Base-by-base conservation (phyloP, 352 stramenopile genomes). In the Phytophthora sp. region DNA sequence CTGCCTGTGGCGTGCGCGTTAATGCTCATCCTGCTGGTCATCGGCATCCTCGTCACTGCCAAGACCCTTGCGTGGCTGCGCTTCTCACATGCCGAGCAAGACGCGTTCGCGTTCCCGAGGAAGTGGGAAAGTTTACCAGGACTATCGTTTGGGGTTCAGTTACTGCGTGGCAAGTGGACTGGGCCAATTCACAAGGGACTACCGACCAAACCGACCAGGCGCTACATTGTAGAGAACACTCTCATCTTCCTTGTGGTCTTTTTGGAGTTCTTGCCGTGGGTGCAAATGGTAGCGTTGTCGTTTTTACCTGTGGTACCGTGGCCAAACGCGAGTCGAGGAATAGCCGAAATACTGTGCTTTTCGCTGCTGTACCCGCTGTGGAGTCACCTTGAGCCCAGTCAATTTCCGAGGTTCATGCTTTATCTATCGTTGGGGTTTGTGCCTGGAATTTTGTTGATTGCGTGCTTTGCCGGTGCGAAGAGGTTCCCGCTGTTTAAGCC, bases 401-500 rank as follows among this genome's bases (percentile, higher is more conserved):
- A 69, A 18, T 87, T 80, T 53, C 64, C 75, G 7, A 63, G 55
- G 8, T 35, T 49, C 1, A 45, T 73, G 26, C 61, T 91, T 27
- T 91, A 86, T 45, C n/a, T 66, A 18, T 74, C 76, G 2, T 42
- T 80, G 1, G 74, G 52, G 11, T 76, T 76, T n/a, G 72, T 86
- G 4, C 79, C 77, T 9, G 76, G 54, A 0, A 36, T 72, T 9
- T 55, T 87, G 6, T 4, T 80, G 1, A 0, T 77, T 8, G 59
- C 70, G 0, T 80, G 71, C 44, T 6, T 76, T 4, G 46, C 87
- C 2, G 81, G 83, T 1, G 30, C 52, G 15, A 85, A 86, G 51
- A 50, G 78, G 18, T 90, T 89, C 33, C 77, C 83, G 9, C 44
- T 91, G 23, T 90, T 90, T 58, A 90, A 90, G 50, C 78, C 81